Base-by-base conservation (phyloP, 495 filamentous ascomycete genomes). In the Aspergillus sparsus region DNA sequence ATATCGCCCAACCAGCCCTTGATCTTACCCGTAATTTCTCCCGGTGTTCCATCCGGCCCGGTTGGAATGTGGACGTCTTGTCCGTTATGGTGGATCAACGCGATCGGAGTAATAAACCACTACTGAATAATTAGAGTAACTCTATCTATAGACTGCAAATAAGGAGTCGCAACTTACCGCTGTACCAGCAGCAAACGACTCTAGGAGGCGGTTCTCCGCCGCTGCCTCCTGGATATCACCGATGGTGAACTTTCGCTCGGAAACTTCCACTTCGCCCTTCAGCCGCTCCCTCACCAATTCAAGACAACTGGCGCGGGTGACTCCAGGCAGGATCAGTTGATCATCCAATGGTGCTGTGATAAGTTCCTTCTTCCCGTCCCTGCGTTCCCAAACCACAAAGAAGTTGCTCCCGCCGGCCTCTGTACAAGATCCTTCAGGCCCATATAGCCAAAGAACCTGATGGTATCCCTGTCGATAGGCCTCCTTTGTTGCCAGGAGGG, bases 401-500 rank as follows among this genome's bases (percentile, higher is more conserved):
- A 95, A 81, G 71, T 96, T 96, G 89, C 93, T 96, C 49, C 89
- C 92, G 42, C 91, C 91, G n/a, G 90, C 91, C 72, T 96, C 91
- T 31, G 92, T 96, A 27, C 91, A 82, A 64, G 82, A 89, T 58
- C 92, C 88, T 72, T 93, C 87, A n/a, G n/a, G n/a, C 3, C 66
- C 68, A 45, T 66, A 68, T 8, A 73, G 65, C 71, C 69, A 73
- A 1, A 73, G 59, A 7, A 63, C 57, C 60, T 73, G 71, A 15
- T 73, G 58, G 39, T 53, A 68, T 0, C 71, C 71, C 7, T 45
- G 44, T 0, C 16, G 12, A 0, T 31, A 7, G 3, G 69, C 69
- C n/a, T 66, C 59, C 15, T 58, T 55, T n/a, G 44, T n/a, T 11
- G 67, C 63, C 7, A 61, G 36, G 13, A 71, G 49, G 10, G 58